phyloP scores from a whole-genome alignment of 768 basidiomycete genomes.

The Dioszegia aurantiaca region DNA sequence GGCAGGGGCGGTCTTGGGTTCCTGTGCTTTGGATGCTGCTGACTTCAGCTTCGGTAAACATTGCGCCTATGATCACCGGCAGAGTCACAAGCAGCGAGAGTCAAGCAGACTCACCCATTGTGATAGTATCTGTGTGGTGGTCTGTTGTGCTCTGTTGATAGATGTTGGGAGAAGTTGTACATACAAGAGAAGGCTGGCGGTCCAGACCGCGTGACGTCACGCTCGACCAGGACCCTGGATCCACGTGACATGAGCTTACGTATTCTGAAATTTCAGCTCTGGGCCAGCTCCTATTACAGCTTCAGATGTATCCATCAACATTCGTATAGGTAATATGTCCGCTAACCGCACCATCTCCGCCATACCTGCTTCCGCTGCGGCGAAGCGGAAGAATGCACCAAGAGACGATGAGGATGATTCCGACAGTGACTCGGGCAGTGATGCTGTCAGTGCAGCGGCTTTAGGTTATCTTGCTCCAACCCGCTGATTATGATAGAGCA shows the following conservation, averaged over 20 bases:
- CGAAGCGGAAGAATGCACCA: slow-evolving; percentile 42
- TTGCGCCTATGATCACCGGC: too few relatives aligned
- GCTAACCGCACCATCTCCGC: slow-evolving; percentile 22
- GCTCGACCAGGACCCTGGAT: too few relatives aligned
- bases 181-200: not conserved
- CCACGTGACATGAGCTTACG: too few relatives aligned
- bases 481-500: slow-evolving; percentile 54
- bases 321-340: not conserved
- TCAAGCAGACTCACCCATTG: slow-evolving; percentile 6
- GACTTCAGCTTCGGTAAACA: too few relatives aligned
- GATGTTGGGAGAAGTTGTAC: too few relatives aligned
- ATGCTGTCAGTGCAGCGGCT: slow-evolving; percentile 40
- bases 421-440: slow-evolving; percentile 42
- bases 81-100: too few relatives aligned
- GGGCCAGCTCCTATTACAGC: not conserved
- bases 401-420: slow-evolving; percentile 47
- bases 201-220: not conserved
- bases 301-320: not conserved
- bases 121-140: not conserved
- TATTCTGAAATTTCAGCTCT: slow-evolving; percentile 2
- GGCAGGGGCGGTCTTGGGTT: not conserved
- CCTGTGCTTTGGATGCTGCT: slow-evolving; percentile 1
- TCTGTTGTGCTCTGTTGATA: too few relatives aligned
- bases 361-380: slow-evolving; percentile 24
- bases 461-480: not conserved